phyloP scores from a whole-genome alignment of 129 eudicot species.

The Centella asiatica region DNA sequence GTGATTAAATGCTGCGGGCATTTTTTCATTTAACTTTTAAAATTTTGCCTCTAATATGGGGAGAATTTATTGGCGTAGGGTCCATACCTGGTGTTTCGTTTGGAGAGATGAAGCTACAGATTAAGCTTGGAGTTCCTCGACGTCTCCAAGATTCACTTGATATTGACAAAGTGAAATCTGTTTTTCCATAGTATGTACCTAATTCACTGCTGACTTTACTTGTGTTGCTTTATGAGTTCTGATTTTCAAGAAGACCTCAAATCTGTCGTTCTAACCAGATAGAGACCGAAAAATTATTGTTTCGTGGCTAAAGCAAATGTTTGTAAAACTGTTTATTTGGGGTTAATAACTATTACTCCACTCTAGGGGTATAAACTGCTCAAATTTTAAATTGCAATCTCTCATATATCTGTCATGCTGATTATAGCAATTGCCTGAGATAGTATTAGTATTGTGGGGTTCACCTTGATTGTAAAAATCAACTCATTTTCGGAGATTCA shows the following conservation, averaged over 20 bases:
- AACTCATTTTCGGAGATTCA: too few species aligned
- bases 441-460: too few species aligned
- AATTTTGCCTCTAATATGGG: neutral
- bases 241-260: neutral
- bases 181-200: conserved; percentile 82
- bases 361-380: too few species aligned
- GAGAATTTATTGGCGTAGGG: conserved; percentile 34
- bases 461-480: too few species aligned
- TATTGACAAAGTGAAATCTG: conserved; percentile 80
- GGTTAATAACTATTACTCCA: too few species aligned
- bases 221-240: conserved; percentile 5
- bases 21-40: neutral
- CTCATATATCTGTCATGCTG: too few species aligned
- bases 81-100: conserved; percentile 87
- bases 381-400: too few species aligned
- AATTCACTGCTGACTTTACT: conserved; percentile 3
- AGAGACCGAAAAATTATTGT: neutral
- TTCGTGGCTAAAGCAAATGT: too few species aligned
- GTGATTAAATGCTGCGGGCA: too few species aligned
- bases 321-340: too few species aligned
- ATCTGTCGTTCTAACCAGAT: neutral
- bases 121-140: conserved; percentile 83
- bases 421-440: too few species aligned
- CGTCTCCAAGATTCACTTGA: conserved; percentile 72
- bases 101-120: conserved; percentile 82